Conservation (phyloP, 805 yeast genomes). For the Hyphopichia homilentoma region DNA sequence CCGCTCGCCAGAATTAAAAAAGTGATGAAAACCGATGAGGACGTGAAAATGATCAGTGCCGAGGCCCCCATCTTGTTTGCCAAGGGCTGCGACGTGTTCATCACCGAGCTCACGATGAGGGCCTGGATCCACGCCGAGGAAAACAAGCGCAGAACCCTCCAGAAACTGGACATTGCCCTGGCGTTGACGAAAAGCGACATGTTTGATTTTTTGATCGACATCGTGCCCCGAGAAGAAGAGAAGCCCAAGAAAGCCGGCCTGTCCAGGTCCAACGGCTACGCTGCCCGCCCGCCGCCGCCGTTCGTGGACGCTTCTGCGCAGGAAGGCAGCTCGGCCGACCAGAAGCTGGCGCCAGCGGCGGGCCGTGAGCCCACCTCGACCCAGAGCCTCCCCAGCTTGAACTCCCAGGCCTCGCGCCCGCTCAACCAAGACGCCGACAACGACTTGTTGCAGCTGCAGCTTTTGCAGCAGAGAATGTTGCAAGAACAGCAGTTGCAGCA, state of each 20-base stretch:
- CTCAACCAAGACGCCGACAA: conserved; percentile 2
- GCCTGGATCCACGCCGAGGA: conserved; percentile 99
- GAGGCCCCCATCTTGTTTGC: conserved; percentile 98
- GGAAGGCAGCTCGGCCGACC: background rate
- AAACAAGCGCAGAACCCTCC: conserved; percentile 89
- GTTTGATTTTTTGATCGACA: conserved; percentile 96
- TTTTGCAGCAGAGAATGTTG: background rate
- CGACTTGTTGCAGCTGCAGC: conserved; percentile 2
- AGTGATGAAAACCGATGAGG: conserved; percentile 97
- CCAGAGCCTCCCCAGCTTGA: conserved; percentile 8
- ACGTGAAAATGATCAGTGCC: conserved; percentile 95
- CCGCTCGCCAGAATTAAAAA: conserved; percentile 96
- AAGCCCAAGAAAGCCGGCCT: conserved; percentile 43
- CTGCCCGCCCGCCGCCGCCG: conserved; percentile 4
- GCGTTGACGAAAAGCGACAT: conserved; percentile 93
- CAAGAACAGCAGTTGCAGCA: conserved; percentile 7
- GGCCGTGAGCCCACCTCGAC: background rate
- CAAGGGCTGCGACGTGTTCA: conserved; percentile 95
- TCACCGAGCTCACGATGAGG: conserved; percentile 95
- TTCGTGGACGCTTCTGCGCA: background rate
- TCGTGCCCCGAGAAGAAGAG: conserved; percentile 88
- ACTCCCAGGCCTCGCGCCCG: background rate
- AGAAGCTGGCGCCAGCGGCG: background rate
- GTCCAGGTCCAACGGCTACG: conserved; percentile 18
- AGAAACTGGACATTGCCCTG: conserved; percentile 90